phyloP scores from a whole-genome alignment of 2,329 filamentous ascomycete genomes.

The Magnaporthiopsis incrustans region DNA sequence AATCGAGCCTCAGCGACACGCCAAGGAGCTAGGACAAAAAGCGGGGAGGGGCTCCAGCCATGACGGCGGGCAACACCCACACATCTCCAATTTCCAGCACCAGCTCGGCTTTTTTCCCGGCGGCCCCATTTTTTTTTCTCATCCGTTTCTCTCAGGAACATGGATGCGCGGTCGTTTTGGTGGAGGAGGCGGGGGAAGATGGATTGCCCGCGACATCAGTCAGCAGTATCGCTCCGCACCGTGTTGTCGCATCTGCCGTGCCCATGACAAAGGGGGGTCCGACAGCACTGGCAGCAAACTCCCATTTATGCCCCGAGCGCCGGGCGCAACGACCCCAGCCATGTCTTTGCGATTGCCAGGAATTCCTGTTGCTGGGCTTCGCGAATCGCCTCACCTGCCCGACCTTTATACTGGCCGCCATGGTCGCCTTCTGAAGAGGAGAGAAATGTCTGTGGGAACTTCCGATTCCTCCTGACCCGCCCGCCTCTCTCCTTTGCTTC shows the following conservation, averaged over 20 bases:
- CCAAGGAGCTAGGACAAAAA: neutral
- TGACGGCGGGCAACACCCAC: too few species aligned
- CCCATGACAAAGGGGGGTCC: neutral
- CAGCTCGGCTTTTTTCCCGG: neutral
- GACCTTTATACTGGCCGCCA: neutral
- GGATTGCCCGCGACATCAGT: neutral
- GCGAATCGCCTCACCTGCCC: neutral
- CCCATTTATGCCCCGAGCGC: neutral
- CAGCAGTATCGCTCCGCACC: neutral
- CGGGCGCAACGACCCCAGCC: neutral
- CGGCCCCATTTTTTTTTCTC: neutral
- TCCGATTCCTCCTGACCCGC: neutral
- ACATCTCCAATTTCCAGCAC: too few species aligned
- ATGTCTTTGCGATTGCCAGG: neutral
- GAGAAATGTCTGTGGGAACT: neutral
- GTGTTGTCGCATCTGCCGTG: neutral
- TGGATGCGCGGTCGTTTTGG: neutral
- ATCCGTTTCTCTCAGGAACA: neutral
- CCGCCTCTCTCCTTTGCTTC: neutral
- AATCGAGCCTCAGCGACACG: neutral
- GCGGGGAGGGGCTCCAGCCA: neutral
- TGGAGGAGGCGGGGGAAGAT: constrained; percentile 1
- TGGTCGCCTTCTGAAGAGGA: neutral
- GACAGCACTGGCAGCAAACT: neutral
- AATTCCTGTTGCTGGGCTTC: neutral